Percentiles rank a stretch among this genome's conserved stretches.
These are phyloP conservation scores for Golubevia sp. DNA, from an alignment of 1,284 basidiomycete genomes.

Conservation along the genomic window DNA sequence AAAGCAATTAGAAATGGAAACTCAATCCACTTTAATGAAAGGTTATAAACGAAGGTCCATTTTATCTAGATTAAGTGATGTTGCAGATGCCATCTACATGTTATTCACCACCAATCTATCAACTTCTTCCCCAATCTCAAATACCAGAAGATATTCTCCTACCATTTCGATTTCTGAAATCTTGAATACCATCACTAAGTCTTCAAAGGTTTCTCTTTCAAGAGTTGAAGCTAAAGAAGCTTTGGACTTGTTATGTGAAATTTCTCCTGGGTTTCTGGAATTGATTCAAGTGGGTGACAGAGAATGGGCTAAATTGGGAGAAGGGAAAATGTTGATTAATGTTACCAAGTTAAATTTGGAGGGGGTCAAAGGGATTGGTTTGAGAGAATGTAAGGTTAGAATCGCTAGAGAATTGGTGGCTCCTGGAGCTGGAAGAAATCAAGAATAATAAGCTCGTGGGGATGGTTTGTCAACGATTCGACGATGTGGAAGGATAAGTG, in stretches of 20 bases:
- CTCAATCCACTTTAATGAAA: constrained; percentile 8
- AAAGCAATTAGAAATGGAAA: background rate
- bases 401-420: background rate
- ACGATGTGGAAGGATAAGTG: too few relatives aligned
- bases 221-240: constrained; percentile 22
- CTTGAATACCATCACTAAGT: constrained; percentile 18
- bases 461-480: too few relatives aligned
- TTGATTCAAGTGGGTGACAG: constrained; percentile 6
- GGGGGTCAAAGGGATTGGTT: background rate
- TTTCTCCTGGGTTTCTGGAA: constrained; percentile 36
- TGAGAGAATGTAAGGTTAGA: background rate
- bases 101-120: constrained; percentile 16
- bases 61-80: constrained; percentile 29
- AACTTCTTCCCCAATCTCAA: constrained; percentile 8
- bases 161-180: constrained; percentile 31
- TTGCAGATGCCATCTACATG: constrained; percentile 38
- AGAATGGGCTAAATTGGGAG: background rate
- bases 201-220: constrained; percentile 30
- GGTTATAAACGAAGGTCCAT: constrained; percentile 22
- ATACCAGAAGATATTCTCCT: constrained; percentile 15
- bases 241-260: constrained; percentile 18
- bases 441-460: too few relatives aligned
- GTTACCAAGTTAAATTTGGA: background rate
- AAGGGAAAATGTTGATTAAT: background rate
- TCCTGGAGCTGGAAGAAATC: background rate